Percentiles rank a stretch among this genome's conserved stretches.
phyloP scores from a whole-genome alignment of 2,329 filamentous ascomycete genomes.

The Blastomyces emzantsi region DNA sequence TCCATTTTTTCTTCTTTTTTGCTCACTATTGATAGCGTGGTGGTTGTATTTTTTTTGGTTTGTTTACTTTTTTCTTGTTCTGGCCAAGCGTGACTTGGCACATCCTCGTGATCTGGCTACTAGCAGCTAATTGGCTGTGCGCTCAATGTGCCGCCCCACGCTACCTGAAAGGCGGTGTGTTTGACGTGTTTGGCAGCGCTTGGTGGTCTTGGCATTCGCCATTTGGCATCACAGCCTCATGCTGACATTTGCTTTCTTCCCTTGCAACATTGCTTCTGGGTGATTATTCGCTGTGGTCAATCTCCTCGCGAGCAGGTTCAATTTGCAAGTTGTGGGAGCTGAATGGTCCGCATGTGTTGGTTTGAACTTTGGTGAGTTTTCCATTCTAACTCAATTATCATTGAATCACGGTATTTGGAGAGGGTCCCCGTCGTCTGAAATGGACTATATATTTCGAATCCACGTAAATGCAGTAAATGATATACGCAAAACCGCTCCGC shows the following conservation, averaged over 20 bases:
- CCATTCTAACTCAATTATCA: background rate
- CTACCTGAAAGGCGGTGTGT: too few species aligned
- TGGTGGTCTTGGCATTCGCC: too few species aligned
- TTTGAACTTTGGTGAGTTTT: too few species aligned
- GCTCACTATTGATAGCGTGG: background rate
- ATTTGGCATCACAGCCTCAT: too few species aligned
- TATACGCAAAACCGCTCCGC: background rate
- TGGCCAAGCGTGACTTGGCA: slow-evolving; percentile 1
- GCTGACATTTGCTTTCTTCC: too few species aligned
- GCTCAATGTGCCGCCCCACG: background rate
- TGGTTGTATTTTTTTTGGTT: background rate
- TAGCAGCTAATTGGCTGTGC: background rate
- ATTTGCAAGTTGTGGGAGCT: background rate
- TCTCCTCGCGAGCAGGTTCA: background rate
- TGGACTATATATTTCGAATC: too few species aligned
- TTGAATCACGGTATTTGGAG: background rate
- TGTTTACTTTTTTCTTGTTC: slow-evolving; percentile 6
- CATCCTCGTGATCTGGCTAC: background rate
- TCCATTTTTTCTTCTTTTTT: background rate
- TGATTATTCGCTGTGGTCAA: too few species aligned
- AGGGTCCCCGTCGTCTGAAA: too few species aligned
- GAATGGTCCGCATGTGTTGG: background rate
- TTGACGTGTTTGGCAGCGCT: too few species aligned
- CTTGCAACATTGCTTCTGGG: too few species aligned
- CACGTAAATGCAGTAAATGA: background rate